Evolutionary conservation across 768 basidiomycete genomes (phyloP).

Genomic region (Pisolithus sp.): DNA sequence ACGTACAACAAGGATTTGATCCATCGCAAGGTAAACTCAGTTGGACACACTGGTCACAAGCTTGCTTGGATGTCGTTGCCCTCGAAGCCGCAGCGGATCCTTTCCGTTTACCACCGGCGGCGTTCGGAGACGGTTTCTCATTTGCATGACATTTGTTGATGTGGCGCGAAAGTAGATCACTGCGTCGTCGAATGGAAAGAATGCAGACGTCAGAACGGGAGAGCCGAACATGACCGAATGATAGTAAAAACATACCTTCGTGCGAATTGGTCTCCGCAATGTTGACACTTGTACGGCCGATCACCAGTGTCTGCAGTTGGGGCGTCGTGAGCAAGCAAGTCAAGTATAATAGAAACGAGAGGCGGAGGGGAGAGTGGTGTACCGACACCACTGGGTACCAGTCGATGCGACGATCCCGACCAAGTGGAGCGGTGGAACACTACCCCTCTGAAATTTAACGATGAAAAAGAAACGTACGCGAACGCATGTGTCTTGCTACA

Average conservation of each 20-base stretch:
- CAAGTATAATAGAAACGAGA: constrained; percentile 8
- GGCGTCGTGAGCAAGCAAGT: constrained; percentile 2
- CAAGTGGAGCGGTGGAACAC: constrained; percentile 17
- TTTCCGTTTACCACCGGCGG: constrained; percentile 48
- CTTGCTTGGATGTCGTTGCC: constrained; percentile 75
- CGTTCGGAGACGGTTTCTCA: constrained; percentile 46
- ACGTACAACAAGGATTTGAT: constrained; percentile 70
- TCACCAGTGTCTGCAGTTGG: constrained; percentile 69
- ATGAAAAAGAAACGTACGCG: constrained; percentile 50
- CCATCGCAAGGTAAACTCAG: constrained; percentile 73
- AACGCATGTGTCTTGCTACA: constrained; percentile 87
- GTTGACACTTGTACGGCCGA: constrained; percentile 82
- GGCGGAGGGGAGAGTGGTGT: constrained; percentile 1
- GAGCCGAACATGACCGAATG: neutral
- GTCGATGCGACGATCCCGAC: constrained; percentile 5
- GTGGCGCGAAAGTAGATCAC: constrained; percentile 80
- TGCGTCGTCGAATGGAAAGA: constrained; percentile 21
- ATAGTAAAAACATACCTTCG: constrained; percentile 47
- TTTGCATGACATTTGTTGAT: constrained; percentile 83
- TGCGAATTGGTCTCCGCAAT: constrained; percentile 87
- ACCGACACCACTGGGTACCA: neutral
- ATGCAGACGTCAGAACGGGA: neutral
- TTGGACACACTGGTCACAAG: constrained; percentile 81
- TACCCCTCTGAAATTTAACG: too few relatives aligned
- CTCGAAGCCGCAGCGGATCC: constrained; percentile 61